Conservation (phyloP, 148 eudicot species). For the Amaranthus hypochondriacus region DNA sequence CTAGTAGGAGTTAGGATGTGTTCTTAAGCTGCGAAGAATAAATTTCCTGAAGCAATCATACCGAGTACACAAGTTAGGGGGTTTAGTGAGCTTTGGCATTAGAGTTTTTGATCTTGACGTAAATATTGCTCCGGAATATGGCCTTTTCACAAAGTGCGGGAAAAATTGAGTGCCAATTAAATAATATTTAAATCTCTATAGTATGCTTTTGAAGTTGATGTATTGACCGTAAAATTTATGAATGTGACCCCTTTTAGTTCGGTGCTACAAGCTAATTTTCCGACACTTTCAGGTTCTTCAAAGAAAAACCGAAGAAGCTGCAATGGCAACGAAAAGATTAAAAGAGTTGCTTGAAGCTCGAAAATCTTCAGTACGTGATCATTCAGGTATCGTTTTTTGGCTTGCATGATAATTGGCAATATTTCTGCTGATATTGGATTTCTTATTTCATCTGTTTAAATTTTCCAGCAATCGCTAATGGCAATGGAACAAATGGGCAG, state of each 20-base stretch:
- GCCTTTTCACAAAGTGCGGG: no score
- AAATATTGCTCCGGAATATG: neutral
- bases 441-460: conserved; percentile 20
- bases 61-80: no score
- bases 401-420: neutral
- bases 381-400: conserved; percentile 46
- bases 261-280: neutral
- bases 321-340: conserved; percentile 96
- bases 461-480: conserved; percentile 57
- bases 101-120: neutral
- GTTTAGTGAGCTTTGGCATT: neutral
- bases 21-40: no score
- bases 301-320: conserved; percentile 99
- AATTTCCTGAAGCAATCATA: no score
- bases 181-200: neutral
- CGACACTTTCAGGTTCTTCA: conserved; percentile 78
- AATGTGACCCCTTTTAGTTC: neutral
- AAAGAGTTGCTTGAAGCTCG: conserved; percentile 98
- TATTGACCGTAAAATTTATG: neutral
- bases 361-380: conserved; percentile 75
- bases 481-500: conserved; percentile 80
- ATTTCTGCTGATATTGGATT: conserved; percentile 16
- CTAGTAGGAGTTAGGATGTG: neutral
- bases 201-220: neutral
- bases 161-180: neutral